Base-by-base conservation (phyloP, 2,329 filamentous ascomycete species). In the Elsinoe arachidis region DNA sequence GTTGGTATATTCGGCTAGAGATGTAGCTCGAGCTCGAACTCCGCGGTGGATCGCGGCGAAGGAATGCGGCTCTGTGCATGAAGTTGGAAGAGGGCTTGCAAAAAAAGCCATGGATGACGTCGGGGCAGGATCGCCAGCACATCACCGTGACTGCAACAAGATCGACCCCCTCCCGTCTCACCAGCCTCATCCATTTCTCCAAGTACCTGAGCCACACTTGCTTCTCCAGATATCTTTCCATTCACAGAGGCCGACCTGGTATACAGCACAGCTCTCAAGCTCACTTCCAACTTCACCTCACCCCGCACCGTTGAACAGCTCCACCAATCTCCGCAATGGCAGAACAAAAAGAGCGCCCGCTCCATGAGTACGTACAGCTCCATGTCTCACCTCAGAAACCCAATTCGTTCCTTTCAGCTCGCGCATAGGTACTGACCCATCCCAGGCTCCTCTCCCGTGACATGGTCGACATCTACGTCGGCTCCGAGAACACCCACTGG, bases 391-490 rank as follows among this genome's bases (percentile, higher is more conserved):
- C 11, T 35, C 5, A 34, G 14, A 19, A 51, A 51, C 26, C 26
- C 46, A 51, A 51, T 35, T 51, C 12, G 26, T 12, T 4, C n/a
- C 33, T 17, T 17, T 15, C 26, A 26, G 35, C 49, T 9, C 15
- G 17, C 34, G 33, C 33, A 39, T 7, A n/a, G 26, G 26, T 53
- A 34, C 49, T 55, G 52, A 55, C 56, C 33, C 14, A 44, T 30
- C 15, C n/a, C 58, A 79, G 76, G 69, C 76, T 81, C 63, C 75
- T 81, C 61, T 78, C 77, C 58, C 73, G 72, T 57, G 73, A 76
- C 59, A 75, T 80, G 69, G 78, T 80, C 58, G 76, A 80, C 68
- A 74, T 81, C 67, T 80, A 80, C 66, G 76, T 81, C 66, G 78
- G 78, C 56, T 61, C 71, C 5, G 74, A 78, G 35, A 78, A 78